Conservation (phyloP, 768 basidiomycete genomes). For the Boletus pseudopeckii region DNA sequence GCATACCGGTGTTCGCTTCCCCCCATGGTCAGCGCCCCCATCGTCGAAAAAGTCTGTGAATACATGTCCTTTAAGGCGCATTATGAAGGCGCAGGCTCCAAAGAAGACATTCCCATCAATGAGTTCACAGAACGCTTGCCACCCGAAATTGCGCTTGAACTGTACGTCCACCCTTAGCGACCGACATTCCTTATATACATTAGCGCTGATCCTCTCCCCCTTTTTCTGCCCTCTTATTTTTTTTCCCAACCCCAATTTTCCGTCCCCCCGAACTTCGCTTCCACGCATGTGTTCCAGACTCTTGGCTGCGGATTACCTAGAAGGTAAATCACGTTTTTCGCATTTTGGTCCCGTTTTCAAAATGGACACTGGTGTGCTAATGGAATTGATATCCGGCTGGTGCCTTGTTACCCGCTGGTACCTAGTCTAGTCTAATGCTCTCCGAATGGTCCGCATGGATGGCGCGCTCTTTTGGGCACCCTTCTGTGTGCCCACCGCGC, state of each 20-base stretch:
- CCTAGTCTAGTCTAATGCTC: slow-evolving; percentile 6
- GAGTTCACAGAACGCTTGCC: slow-evolving; percentile 83
- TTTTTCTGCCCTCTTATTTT: not conserved
- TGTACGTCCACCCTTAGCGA: slow-evolving; percentile 53
- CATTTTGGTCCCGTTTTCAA: slow-evolving; percentile 13
- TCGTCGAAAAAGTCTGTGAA: slow-evolving; percentile 86
- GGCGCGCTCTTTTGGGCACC: not conserved
- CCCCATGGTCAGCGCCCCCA: slow-evolving; percentile 45
- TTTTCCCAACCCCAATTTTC: slow-evolving; percentile 7
- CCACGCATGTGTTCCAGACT: slow-evolving; percentile 36
- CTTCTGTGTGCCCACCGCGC: not conserved
- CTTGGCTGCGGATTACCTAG: slow-evolving; percentile 63
- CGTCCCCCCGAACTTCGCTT: not conserved
- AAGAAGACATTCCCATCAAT: slow-evolving; percentile 71
- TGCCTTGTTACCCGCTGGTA: slow-evolving; percentile 3
- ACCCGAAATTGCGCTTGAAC: slow-evolving; percentile 83
- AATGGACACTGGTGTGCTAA: slow-evolving; percentile 12
- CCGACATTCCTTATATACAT: not conserved
- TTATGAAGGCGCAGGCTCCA: slow-evolving; percentile 64
- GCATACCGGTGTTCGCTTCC: not conserved
- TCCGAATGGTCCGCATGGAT: not conserved
- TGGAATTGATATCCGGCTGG: not conserved
- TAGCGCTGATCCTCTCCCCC: slow-evolving; percentile 14
- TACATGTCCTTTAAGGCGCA: slow-evolving; percentile 84
- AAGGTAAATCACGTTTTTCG: slow-evolving; percentile 39